Evolutionary conservation across 108 stramenopile genomes (phyloP).

Genomic region (Hondaea fermentalgiana): DNA sequence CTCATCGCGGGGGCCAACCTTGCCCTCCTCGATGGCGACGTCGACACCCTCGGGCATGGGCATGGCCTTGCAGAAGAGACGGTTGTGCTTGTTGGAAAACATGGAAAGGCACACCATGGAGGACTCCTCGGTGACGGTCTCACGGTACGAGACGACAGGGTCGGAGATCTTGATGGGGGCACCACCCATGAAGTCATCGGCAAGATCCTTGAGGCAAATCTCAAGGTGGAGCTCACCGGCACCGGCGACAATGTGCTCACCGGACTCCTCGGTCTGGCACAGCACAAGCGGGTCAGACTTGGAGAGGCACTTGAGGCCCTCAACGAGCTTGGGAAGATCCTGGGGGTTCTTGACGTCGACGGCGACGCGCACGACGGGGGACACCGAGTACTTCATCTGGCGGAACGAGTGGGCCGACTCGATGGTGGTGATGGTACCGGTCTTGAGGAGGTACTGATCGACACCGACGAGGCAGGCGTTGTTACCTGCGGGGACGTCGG

Average conservation of each 20-base stretch:
- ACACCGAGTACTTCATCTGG: constrained; percentile 99
- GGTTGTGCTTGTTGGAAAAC: constrained; percentile 99
- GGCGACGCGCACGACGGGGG: constrained; percentile 98
- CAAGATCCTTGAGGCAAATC: constrained; percentile 99
- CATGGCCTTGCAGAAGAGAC: constrained; percentile 86
- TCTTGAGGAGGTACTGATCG: constrained; percentile 99
- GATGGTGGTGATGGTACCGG: constrained; percentile 93
- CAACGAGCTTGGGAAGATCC: constrained; percentile 99
- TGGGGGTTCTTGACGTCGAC: constrained; percentile 99
- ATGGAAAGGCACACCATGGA: constrained; percentile 80
- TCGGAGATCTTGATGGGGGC: constrained; percentile 97
- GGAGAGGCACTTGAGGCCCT: constrained; percentile 99
- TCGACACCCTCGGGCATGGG: constrained; percentile 74
- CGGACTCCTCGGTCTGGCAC: constrained; percentile 98
- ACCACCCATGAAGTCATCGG: constrained; percentile 97
- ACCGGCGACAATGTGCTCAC: constrained; percentile 98
- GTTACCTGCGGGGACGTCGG: constrained; percentile 99
- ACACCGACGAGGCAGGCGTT: constrained; percentile 99
- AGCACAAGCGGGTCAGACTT: constrained; percentile 99
- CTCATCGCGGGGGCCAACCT: constrained; percentile 65
- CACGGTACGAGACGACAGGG: constrained; percentile 99
- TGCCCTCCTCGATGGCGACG: constrained; percentile 91
- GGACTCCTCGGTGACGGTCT: constrained; percentile 88
- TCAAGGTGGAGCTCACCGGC: constrained; percentile 99
- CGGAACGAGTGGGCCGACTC: constrained; percentile 93